Evolutionary conservation across 805 yeast genomes (phyloP).

Genomic region (Saccharomycopsis babjevae): DNA sequence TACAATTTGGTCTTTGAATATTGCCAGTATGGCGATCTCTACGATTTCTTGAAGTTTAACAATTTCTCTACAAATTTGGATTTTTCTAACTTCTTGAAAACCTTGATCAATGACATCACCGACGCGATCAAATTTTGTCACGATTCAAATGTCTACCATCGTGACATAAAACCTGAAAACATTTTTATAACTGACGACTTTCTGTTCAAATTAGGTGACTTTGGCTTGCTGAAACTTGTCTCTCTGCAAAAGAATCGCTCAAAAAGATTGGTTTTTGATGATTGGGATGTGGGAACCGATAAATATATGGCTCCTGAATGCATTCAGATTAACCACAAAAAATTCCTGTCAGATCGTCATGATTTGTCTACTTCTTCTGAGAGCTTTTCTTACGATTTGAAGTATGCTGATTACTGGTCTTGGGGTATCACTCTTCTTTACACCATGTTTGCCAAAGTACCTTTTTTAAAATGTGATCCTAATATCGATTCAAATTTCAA

Average conservation of each 20-base stretch:
- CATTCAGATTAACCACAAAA: conserved; percentile 34
- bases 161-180: conserved; percentile 71
- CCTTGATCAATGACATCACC: conserved; percentile 40
- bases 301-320: conserved; percentile 92
- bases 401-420: conserved; percentile 80
- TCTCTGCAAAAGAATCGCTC: conserved; percentile 29
- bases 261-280: conserved; percentile 22
- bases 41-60: conserved; percentile 36
- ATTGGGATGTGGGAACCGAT: conserved; percentile 58
- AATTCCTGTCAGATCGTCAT: conserved; percentile 2
- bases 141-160: conserved; percentile 48
- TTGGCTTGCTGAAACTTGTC: conserved; percentile 40
- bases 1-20: conserved; percentile 55
- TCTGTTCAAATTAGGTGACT: conserved; percentile 55
- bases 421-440: conserved; percentile 74
- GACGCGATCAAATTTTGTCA: conserved; percentile 48
- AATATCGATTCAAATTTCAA: conserved; percentile 56
- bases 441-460: conserved; percentile 72
- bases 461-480: conserved; percentile 63
- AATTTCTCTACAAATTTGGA: conserved; percentile 14
- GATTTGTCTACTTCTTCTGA: conserved; percentile 19
- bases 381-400: conserved; percentile 48
- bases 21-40: conserved; percentile 57
- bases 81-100: conserved; percentile 25
- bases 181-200: conserved; percentile 43